Evolutionary conservation across 306 rosid species (phyloP).

Genomic region (Hylodesmum podocarpum): DNA sequence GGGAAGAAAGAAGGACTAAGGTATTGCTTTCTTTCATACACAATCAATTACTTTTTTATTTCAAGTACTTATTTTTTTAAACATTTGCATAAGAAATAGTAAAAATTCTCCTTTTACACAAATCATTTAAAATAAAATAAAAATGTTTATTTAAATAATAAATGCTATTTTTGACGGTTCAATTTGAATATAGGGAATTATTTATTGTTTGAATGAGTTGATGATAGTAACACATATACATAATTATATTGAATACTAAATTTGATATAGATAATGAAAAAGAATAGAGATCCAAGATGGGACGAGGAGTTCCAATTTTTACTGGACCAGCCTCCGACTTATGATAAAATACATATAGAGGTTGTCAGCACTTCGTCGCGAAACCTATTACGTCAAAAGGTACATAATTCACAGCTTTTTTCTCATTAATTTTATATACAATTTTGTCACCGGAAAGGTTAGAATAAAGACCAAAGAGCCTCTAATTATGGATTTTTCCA

Average conservation of each 20-base stretch:
- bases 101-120: too few relatives aligned
- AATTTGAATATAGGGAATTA: not conserved
- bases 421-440: not conserved
- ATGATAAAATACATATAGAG: slow-evolving; percentile 76
- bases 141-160: not conserved
- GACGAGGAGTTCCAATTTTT: slow-evolving; percentile 73
- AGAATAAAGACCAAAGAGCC: not conserved
- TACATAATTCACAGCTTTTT: slow-evolving; percentile 16
- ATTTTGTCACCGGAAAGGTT: not conserved
- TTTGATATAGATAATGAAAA: slow-evolving; percentile 60
- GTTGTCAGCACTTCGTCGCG: slow-evolving; percentile 83
- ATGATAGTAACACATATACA: too few relatives aligned
- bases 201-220: not conserved
- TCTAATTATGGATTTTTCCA: not conserved
- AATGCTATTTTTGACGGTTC: not conserved
- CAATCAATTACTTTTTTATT: too few relatives aligned
- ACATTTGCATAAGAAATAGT: too few relatives aligned
- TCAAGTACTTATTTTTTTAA: too few relatives aligned
- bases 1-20: slow-evolving; percentile 85
- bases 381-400: slow-evolving; percentile 74
- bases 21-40: slow-evolving; percentile 34
- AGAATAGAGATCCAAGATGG: slow-evolving; percentile 93
- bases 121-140: too few relatives aligned
- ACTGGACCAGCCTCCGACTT: slow-evolving; percentile 74
- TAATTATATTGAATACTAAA: too few relatives aligned